Evolutionary conservation across 2,329 filamentous ascomycete species (phyloP), one percentile per base, ranked within the genome.

Genomic region (Nemania sp.): DNA sequence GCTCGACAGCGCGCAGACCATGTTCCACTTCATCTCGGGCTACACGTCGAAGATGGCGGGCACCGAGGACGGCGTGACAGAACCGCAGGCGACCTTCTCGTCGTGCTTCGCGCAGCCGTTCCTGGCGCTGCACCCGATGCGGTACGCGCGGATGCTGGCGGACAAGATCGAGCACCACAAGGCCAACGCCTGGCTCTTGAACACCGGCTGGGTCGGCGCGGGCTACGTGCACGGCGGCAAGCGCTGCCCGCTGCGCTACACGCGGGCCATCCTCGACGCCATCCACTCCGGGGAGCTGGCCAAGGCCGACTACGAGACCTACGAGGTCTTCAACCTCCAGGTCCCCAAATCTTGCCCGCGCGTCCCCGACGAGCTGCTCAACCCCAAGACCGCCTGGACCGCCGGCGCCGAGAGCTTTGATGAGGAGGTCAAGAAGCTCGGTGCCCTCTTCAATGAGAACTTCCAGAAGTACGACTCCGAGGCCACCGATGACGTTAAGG

Each of bases 1-100:
- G 83, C 88, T 99, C 72, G 86, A 89, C 80, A 84, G 88, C 62
- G 86, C 90, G 68, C 94, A 97, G 80, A 96, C 91, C 75, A 97
- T 99, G 93, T 99, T 97, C 88, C 94, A 99, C 83, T 99, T 99
- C 86, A 99, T 99, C 77, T 96, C 90, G 15, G 94, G 94, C 67
- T 99, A 99, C 83, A 99, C 94, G 61, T 97, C 93, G 72, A 99
- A 99, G 87, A 99, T 99, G 94, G 94, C 94, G 62, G 94, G 94
- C 70, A 99, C 94, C 28, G 94, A 99, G 79, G 91, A 97, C 63
- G 94, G 94, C 70, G 86, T 99, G 62, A 95, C 90, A 8, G 94
- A 99, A 79, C 94, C 94, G 62, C 91, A 97, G 78, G 94, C 94
- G 20, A 99, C 94, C 69, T 99, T 99, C 86, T 97, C 92, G 22